A percentile compares a stretch with the other conserved stretches of the same genome.
Conservation (phyloP, 768 basidiomycete genomes). For the Leccinum pellstonianum region DNA sequence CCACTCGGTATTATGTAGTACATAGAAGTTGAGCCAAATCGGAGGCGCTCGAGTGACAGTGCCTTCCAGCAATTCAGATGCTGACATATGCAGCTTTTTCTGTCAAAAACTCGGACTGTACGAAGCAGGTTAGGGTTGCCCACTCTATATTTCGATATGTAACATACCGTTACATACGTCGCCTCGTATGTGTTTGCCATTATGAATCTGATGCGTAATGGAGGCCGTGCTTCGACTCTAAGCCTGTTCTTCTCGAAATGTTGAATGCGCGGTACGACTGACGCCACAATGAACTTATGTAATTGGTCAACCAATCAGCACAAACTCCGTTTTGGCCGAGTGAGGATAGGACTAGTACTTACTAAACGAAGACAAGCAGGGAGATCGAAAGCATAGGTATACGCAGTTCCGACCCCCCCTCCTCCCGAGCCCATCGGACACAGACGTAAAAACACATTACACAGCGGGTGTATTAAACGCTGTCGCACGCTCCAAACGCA, state of each 20-base stretch:
- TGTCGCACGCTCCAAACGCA: no score
- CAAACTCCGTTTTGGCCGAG: no score
- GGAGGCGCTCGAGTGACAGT: no score
- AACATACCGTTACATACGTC: not conserved
- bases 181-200: not conserved
- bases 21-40: no score
- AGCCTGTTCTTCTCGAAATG: not conserved
- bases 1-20: not conserved
- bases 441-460: not conserved
- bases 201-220: not conserved
- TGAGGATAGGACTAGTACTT: no score
- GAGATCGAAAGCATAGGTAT: no score
- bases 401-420: no score
- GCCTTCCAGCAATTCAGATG: no score
- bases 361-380: no score
- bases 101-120: not conserved
- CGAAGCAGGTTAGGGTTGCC: not conserved
- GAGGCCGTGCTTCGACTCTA: not conserved
- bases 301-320: not conserved
- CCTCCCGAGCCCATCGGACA: no score
- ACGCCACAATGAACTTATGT: not conserved
- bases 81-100: no score
- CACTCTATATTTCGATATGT: not conserved
- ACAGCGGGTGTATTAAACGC: not conserved
- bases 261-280: not conserved